Evolutionary conservation across 257 asterid species (phyloP).

Genomic region (Gardenia jasminoides): DNA sequence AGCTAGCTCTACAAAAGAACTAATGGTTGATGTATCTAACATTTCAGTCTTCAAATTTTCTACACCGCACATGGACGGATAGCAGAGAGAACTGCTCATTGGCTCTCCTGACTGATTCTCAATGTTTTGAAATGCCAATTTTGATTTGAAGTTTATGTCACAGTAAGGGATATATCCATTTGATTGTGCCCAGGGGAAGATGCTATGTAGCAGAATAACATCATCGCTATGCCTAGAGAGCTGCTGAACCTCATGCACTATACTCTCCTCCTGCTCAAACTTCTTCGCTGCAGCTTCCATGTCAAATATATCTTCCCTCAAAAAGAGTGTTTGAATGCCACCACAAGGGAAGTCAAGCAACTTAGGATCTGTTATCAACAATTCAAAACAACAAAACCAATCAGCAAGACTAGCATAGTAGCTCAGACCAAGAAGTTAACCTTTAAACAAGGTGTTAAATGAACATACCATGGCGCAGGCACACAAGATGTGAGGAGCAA

Average conservation of each 20-base stretch:
- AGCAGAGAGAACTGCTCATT: slow-evolving; percentile 5
- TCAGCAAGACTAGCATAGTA: background rate
- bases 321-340: slow-evolving; percentile 41
- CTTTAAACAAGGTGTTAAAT: background rate
- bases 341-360: slow-evolving; percentile 60
- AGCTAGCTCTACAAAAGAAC: slow-evolving; percentile 15
- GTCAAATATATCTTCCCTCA: slow-evolving; percentile 68
- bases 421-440: background rate
- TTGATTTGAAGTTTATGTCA: slow-evolving; percentile 32
- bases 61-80: background rate
- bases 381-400: background rate
- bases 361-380: slow-evolving; percentile 44
- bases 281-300: slow-evolving; percentile 75
- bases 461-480: slow-evolving; percentile 89
- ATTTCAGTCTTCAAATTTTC: slow-evolving; percentile 22
- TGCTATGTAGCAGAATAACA: slow-evolving; percentile 38
- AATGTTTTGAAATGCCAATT: slow-evolving; percentile 16
- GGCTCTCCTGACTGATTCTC: slow-evolving; percentile 11
- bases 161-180: slow-evolving; percentile 67
- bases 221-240: slow-evolving; percentile 42
- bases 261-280: slow-evolving; percentile 69
- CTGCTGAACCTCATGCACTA: slow-evolving; percentile 53
- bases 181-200: slow-evolving; percentile 45
- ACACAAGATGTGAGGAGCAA: slow-evolving; percentile 69
- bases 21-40: slow-evolving; percentile 16